Conservation (phyloP, 768 basidiomycete genomes). For the Naganishia kalamii region DNA sequence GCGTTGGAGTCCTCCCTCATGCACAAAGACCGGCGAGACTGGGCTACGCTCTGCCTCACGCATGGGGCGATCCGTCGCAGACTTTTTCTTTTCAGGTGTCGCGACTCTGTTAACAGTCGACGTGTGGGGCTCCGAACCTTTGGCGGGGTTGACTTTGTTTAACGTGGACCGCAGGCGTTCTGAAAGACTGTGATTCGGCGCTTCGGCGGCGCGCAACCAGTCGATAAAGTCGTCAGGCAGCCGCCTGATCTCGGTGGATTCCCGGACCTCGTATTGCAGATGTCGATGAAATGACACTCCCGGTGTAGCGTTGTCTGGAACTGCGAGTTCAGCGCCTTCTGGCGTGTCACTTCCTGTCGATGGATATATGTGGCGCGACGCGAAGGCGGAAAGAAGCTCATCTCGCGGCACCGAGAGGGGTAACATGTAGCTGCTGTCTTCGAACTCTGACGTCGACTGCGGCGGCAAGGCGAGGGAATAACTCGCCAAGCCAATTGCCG, state of each 20-base stretch:
- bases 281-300: constrained; percentile 37
- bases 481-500: constrained; percentile 55
- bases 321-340: background rate
- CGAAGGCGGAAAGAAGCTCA: constrained; percentile 61
- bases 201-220: constrained; percentile 30
- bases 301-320: constrained; percentile 22
- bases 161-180: background rate
- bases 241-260: constrained; percentile 21
- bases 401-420: constrained; percentile 77
- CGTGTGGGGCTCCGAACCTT: too few relatives aligned
- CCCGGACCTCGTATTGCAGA: constrained; percentile 35
- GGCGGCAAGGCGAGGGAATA: constrained; percentile 77
- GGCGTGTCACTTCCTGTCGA: background rate
- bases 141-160: too few relatives aligned
- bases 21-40: background rate
- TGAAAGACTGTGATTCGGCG: background rate
- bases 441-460: constrained; percentile 76
- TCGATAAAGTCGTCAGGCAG: constrained; percentile 41
- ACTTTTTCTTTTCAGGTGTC: background rate
- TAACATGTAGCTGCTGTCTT: constrained; percentile 90
- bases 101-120: background rate
- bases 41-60: background rate
- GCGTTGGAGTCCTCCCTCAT: background rate
- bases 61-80: background rate
- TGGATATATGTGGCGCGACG: background rate